These are phyloP conservation scores for Diutina pseudorugosa DNA, from an alignment of 1,139 yeast genomes.

Conservation along the genomic window DNA sequence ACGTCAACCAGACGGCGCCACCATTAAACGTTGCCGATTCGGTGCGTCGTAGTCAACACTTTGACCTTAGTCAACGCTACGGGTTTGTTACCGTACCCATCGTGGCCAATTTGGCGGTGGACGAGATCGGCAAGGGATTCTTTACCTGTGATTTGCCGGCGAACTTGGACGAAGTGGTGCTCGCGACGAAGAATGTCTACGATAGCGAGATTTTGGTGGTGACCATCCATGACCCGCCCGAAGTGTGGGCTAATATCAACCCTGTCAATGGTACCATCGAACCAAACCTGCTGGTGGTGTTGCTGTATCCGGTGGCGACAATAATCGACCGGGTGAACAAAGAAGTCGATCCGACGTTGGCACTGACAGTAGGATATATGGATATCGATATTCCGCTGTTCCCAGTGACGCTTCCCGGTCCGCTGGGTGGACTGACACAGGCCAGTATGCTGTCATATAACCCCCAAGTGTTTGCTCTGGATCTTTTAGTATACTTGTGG, in stretches of 20 bases:
- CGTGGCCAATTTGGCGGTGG: constrained; percentile 15
- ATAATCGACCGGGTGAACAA: constrained; percentile 21
- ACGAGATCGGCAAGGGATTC: constrained; percentile 15
- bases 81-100: constrained; percentile 64
- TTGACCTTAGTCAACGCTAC: constrained; percentile 12
- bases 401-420: constrained; percentile 9
- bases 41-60: neutral
- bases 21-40: constrained; percentile 1
- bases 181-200: constrained; percentile 68
- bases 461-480: constrained; percentile 62
- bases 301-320: constrained; percentile 30
- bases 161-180: constrained; percentile 52
- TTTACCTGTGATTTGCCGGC: constrained; percentile 35
- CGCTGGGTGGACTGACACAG: constrained; percentile 7
- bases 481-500: constrained; percentile 71
- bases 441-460: constrained; percentile 23
- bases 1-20: neutral
- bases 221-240: constrained; percentile 84
- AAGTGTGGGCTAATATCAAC: constrained; percentile 80
- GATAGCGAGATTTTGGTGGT: constrained; percentile 52
- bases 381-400: constrained; percentile 69
- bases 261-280: constrained; percentile 72
- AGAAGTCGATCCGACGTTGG: constrained; percentile 20
- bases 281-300: constrained; percentile 55
- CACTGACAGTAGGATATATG: constrained; percentile 59